These are phyloP conservation scores for Arthrobotrys sphaeroides DNA, from an alignment of 2,329 filamentous ascomycete species.

Conservation along the genomic window DNA sequence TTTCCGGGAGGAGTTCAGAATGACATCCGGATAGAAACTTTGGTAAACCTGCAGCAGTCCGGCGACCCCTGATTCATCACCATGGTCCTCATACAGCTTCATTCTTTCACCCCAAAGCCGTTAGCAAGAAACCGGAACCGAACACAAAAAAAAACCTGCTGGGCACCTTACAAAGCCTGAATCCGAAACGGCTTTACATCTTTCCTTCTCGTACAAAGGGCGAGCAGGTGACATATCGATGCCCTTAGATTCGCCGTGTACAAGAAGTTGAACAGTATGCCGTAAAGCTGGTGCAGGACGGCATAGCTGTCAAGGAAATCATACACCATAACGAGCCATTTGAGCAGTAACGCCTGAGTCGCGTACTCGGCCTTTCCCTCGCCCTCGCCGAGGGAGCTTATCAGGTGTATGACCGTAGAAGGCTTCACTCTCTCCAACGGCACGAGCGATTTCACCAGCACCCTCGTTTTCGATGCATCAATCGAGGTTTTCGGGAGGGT, in stretches of 20 bases:
- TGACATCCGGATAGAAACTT: slow-evolving; percentile 89
- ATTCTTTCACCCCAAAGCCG: slow-evolving; percentile 62
- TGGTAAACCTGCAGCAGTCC: slow-evolving; percentile 84
- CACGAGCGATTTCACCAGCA: slow-evolving; percentile 78
- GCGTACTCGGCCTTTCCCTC: slow-evolving; percentile 76
- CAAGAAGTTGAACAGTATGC: slow-evolving; percentile 80
- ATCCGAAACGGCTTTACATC: slow-evolving; percentile 87
- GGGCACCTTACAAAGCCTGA: slow-evolving; percentile 71
- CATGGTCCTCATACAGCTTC: slow-evolving; percentile 64
- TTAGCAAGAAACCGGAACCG: neutral
- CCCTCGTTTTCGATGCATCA: slow-evolving; percentile 77
- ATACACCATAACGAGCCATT: slow-evolving; percentile 81
- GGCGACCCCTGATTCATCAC: slow-evolving; percentile 77
- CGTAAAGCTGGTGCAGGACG: slow-evolving; percentile 75
- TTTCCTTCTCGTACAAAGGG: slow-evolving; percentile 78
- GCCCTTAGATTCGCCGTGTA: slow-evolving; percentile 78
- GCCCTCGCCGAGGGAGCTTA: slow-evolving; percentile 80
- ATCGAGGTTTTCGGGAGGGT: slow-evolving; percentile 72
- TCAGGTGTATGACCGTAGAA: slow-evolving; percentile 71
- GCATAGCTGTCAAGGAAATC: slow-evolving; percentile 73
- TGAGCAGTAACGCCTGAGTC: slow-evolving; percentile 76
- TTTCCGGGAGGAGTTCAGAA: slow-evolving; percentile 67
- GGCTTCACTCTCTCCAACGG: slow-evolving; percentile 73
- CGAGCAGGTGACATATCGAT: slow-evolving; percentile 78
- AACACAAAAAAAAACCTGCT: neutral